Base-by-base conservation (phyloP, 805 yeast species). In the Hanseniaspora taiwanica region DNA sequence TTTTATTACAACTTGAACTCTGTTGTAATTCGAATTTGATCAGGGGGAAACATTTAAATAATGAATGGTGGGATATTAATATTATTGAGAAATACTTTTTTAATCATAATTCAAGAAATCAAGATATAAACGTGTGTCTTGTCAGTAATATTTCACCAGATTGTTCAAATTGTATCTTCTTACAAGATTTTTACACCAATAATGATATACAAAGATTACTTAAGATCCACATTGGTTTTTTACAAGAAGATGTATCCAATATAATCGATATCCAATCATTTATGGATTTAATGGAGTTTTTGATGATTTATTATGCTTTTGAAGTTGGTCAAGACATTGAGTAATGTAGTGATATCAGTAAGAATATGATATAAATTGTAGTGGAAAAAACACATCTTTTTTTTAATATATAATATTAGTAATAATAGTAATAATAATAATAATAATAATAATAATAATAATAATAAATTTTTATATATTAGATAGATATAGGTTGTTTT, bases 161-260 rank as follows among this genome's bases (percentile, higher is more conserved):
- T 21, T 16, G 27, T 24, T 20, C 25, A 35, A 4, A 7, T 8
- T 1, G 35, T 35, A n/a, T 35, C 16, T 31, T 40, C 16, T 40
- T 33, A 7, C 21, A 27, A 13, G 14, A 32, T 9, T 40, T 20
- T 18, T 37, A 37, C 21, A 17, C 40, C 6, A 10, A 19, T 2
- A 6, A 14, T 6, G 37, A n/a, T n/a, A n/a, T n/a, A n/a, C 33
- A 14, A 32, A 33, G 9, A 10, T 37, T 3, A n/a, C 37, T 21
- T 25, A 60, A 58, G 36, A 41, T 59, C 6, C 58, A 54, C 41
- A 50, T 60, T 1, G 64, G 64, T 1, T 60, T 48, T 36, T 42
- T 54, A 27, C 56, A 60, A 41, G 46, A 46, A 10, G 63, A 55
- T 40, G 53, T 57, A 34, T 51, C 54, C 38, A 57, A 59, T 8